These are phyloP conservation scores for Eutrema yunnanense DNA, from an alignment of 345 rosid genomes.

Conservation along the genomic window DNA sequence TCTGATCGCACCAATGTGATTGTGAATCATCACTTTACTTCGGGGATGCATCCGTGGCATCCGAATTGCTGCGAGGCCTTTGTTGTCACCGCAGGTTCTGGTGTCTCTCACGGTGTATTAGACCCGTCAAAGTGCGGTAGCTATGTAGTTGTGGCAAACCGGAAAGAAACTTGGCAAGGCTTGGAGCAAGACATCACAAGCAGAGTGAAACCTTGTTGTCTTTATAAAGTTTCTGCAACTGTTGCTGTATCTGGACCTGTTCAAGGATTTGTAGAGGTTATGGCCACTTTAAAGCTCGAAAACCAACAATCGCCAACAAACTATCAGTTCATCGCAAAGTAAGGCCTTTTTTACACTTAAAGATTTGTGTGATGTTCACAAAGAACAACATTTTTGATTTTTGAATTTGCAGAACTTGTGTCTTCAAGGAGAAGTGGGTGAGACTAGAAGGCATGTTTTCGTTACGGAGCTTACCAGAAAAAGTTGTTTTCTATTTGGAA, in stretches of 20 bases:
- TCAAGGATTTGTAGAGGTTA: slow-evolving; percentile 54
- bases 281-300: slow-evolving; percentile 77
- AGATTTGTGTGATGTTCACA: slow-evolving; percentile 35
- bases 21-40: slow-evolving; percentile 67
- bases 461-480: slow-evolving; percentile 51
- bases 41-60: slow-evolving; percentile 68
- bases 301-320: slow-evolving; percentile 39
- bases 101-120: slow-evolving; percentile 40
- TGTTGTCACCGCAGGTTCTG: slow-evolving; percentile 43
- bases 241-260: slow-evolving; percentile 64
- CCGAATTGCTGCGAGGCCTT: slow-evolving; percentile 70
- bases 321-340: slow-evolving; percentile 74
- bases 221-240: slow-evolving; percentile 56
- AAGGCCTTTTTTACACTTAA: not conserved
- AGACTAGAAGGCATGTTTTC: slow-evolving; percentile 76
- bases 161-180: slow-evolving; percentile 90
- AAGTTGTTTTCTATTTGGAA: slow-evolving; percentile 74
- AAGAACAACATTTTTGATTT: slow-evolving; percentile 26
- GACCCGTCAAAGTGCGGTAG: slow-evolving; percentile 30
- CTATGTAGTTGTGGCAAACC: slow-evolving; percentile 54
- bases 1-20: slow-evolving; percentile 54
- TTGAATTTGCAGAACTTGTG: slow-evolving; percentile 53
- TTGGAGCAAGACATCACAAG: slow-evolving; percentile 84
- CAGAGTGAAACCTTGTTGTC: slow-evolving; percentile 46
- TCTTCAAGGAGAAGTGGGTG: slow-evolving; percentile 64